Percentiles rank a stretch among this genome's conserved stretches.
These are phyloP conservation scores for Tetrahymena thermophila DNA, from an alignment of 73 alveolate genomes.

Conservation along the genomic window DNA sequence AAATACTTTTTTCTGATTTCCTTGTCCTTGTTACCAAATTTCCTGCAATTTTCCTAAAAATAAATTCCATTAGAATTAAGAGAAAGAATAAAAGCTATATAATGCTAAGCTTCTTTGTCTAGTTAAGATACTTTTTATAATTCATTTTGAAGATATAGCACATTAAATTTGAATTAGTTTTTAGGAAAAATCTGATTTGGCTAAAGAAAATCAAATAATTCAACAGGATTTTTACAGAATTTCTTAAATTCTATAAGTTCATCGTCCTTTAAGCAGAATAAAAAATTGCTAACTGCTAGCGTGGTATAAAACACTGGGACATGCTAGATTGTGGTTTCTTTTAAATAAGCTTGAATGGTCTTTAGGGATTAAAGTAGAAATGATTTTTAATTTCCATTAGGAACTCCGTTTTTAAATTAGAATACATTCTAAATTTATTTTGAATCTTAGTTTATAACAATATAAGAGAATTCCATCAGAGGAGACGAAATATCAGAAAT, in stretches of 20 bases:
- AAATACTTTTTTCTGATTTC: background rate
- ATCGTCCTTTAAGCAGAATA: background rate
- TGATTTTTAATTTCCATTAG: background rate
- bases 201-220: background rate
- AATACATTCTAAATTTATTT: background rate
- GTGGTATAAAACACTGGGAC: background rate
- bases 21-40: background rate
- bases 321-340: background rate
- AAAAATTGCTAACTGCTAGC: background rate
- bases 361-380: background rate
- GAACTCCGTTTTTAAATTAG: background rate
- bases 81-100: background rate
- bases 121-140: too few relatives aligned
- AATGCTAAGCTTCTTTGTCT: background rate
- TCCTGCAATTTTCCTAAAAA: background rate
- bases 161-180: background rate
- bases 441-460: background rate
- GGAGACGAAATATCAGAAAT: background rate
- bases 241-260: background rate
- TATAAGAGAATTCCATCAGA: background rate
- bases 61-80: too few relatives aligned
- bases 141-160: background rate
- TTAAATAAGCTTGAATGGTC: background rate
- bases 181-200: background rate
- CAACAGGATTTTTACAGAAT: background rate